Base-by-base conservation (phyloP, 495 filamentous ascomycete genomes). In the Aspergillus olivimuriae region DNA sequence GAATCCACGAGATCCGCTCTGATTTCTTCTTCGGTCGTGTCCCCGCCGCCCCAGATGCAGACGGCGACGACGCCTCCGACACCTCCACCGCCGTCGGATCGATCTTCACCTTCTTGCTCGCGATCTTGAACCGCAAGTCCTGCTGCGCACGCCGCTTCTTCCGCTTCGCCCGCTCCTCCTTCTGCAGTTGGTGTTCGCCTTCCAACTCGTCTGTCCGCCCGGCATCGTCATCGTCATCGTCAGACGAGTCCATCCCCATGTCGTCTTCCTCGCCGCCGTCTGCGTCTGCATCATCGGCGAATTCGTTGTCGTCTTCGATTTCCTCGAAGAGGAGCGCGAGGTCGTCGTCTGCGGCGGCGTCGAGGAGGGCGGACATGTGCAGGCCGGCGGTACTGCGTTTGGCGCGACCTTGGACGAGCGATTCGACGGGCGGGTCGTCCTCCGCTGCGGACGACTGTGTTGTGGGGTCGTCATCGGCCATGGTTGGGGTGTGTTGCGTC, bases 1-100 rank as follows among this genome's bases (percentile, higher is more conserved):
- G 89, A 21, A 96, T 73, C 88, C 89, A 95, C 45, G 88, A 94
- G 30, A 82, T 73, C 32, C 89, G 80, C 65, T 96, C 92, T 3
- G 86, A 89, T 65, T 95, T 96, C 72, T 95, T 98, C 71, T 87
- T 90, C 3, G 83, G 84, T 44, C 85, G 77, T 15, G 83, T 72
- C 12, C 74, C 62, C 20, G 67, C 55, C 18, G 69, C 56, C 22
- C 70, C 58, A 40, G 68, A 55, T 23, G 62, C 58, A 18, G 72
- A 56, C 15, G 75, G 62, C 24, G n/a, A n/a, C n/a, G n/a, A n/a
- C n/a, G n/a, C n/a, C n/a, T n/a, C n/a, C n/a, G n/a, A n/a, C n/a
- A n/a, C n/a, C n/a, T n/a, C n/a, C n/a, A 69, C 65, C 24, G 68
- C 63, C 17, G 74, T 76, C 3, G 80, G 66, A 63, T 85, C 80